These are phyloP conservation scores for Cytospora schulzeri DNA, from an alignment of 2,329 filamentous ascomycete genomes.

Conservation along the genomic window DNA sequence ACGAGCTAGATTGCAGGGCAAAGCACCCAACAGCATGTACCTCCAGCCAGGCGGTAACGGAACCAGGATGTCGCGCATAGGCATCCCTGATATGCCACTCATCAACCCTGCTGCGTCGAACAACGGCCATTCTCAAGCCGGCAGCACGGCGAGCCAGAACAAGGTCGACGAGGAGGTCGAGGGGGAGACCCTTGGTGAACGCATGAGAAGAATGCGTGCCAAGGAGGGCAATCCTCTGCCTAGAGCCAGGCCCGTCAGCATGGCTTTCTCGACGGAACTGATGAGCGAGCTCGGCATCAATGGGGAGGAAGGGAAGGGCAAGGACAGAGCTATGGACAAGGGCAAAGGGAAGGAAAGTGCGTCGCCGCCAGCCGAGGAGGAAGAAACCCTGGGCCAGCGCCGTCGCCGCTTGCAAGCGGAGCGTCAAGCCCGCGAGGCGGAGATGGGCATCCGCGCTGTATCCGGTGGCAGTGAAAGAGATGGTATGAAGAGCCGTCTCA, in stretches of 20 bases:
- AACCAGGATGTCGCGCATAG: slow-evolving; percentile 22
- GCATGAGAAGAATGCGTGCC: slow-evolving; percentile 65
- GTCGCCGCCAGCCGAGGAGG: slow-evolving; percentile 50
- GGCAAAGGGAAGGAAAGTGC: slow-evolving; percentile 36
- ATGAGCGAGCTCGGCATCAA: slow-evolving; percentile 64
- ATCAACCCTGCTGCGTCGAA: slow-evolving; percentile 27
- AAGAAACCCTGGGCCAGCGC: slow-evolving; percentile 79
- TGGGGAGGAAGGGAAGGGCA: slow-evolving; percentile 42
- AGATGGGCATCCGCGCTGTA: slow-evolving; percentile 45
- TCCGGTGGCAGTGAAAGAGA: slow-evolving; percentile 31
- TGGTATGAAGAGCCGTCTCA: slow-evolving; percentile 48
- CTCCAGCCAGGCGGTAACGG: slow-evolving; percentile 29
- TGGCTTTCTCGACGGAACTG: slow-evolving; percentile 69
- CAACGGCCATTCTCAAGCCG: slow-evolving; percentile 4
- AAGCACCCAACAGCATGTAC: slow-evolving; percentile 39
- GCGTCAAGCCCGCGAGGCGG: slow-evolving; percentile 62
- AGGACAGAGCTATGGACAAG: slow-evolving; percentile 30
- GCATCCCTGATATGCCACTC: slow-evolving; percentile 26
- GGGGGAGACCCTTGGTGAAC: slow-evolving; percentile 67
- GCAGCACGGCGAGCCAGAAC: slow-evolving; percentile 34
- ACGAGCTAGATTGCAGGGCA: slow-evolving; percentile 72
- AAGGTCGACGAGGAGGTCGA: slow-evolving; percentile 53
- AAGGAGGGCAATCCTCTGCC: slow-evolving; percentile 55
- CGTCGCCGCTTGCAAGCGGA: slow-evolving; percentile 73
- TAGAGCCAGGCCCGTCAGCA: slow-evolving; percentile 60